phyloP scores from a whole-genome alignment of 208 protist species.

The Angomonas ambiguus region DNA sequence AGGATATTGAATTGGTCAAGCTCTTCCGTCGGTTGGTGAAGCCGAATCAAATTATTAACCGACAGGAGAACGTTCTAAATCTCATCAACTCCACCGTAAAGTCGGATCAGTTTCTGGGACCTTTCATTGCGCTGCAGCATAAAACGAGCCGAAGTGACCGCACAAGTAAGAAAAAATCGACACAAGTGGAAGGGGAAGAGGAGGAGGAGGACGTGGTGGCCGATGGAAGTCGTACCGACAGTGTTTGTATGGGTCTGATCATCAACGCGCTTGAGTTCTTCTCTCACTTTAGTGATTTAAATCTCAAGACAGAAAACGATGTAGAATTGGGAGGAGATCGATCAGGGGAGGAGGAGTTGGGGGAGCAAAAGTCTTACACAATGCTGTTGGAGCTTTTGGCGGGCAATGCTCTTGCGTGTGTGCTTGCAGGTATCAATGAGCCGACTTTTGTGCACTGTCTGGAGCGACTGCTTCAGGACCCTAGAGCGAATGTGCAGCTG shows the following conservation, averaged over 20 bases:
- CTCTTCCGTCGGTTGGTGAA: slow-evolving; percentile 81
- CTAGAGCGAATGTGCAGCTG: slow-evolving; percentile 40
- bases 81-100: slow-evolving; percentile 79
- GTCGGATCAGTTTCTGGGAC: slow-evolving; percentile 73
- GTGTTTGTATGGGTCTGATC: slow-evolving; percentile 74
- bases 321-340: background rate
- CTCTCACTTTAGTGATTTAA: slow-evolving; percentile 74
- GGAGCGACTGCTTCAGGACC: slow-evolving; percentile 62
- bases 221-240: slow-evolving; percentile 35
- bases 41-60: slow-evolving; percentile 86
- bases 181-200: slow-evolving; percentile 13
- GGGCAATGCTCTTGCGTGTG: slow-evolving; percentile 87
- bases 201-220: slow-evolving; percentile 21
- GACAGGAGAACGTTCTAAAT: slow-evolving; percentile 76
- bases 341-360: slow-evolving; percentile 10
- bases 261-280: slow-evolving; percentile 72
- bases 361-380: slow-evolving; percentile 71
- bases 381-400: slow-evolving; percentile 83
- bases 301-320: slow-evolving; percentile 38
- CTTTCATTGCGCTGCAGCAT: slow-evolving; percentile 83
- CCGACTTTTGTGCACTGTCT: slow-evolving; percentile 81
- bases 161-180: slow-evolving; percentile 10
- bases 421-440: slow-evolving; percentile 88
- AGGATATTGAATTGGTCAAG: slow-evolving; percentile 32
- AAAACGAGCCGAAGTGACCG: slow-evolving; percentile 15